Percentiles rank a stretch among this genome's conserved stretches.
Conservation (phyloP, 2,329 filamentous ascomycete genomes). For the Penicillium sp. region DNA sequence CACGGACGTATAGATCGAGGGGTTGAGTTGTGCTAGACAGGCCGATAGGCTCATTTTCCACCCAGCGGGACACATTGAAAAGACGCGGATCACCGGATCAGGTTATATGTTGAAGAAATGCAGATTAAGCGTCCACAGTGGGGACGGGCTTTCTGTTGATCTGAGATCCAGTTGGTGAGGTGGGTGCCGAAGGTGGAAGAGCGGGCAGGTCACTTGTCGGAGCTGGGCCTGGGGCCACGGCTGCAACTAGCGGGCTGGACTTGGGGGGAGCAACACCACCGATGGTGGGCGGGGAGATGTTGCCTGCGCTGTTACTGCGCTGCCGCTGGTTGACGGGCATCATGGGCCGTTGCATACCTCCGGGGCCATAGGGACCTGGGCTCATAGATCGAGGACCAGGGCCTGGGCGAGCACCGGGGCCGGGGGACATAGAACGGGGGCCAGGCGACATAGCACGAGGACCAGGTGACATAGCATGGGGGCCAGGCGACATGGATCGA, state of each 20-base stretch:
- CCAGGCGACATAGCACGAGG: conserved; percentile 37
- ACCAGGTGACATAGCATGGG: conserved; percentile 33
- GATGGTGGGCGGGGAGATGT: conserved; percentile 34
- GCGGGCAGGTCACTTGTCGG: conserved; percentile 50
- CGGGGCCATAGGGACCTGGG: conserved; percentile 51
- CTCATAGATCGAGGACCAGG: conserved; percentile 42
- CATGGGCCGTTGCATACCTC: conserved; percentile 49
- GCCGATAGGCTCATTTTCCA: conserved; percentile 23
- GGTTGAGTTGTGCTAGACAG: conserved; percentile 23
- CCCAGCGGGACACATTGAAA: conserved; percentile 25
- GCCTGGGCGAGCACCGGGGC: conserved; percentile 31
- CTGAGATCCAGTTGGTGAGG: conserved; percentile 45
- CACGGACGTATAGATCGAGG: conserved; percentile 28
- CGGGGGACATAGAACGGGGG: conserved; percentile 44
- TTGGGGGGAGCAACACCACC: conserved; percentile 26
- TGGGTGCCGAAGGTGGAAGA: conserved; percentile 49
- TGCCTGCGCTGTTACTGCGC: conserved; percentile 54
- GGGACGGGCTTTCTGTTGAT: conserved; percentile 64
- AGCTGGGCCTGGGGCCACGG: conserved; percentile 24
- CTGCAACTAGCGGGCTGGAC: conserved; percentile 39
- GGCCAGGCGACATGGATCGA: conserved; percentile 26
- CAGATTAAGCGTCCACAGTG: conserved; percentile 48
- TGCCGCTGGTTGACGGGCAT: conserved; percentile 47
- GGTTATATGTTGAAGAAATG: neutral
- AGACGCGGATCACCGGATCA: conserved; percentile 11